Conservation (phyloP, 495 filamentous ascomycete species). For the Talaromyces stipitatus region DNA sequence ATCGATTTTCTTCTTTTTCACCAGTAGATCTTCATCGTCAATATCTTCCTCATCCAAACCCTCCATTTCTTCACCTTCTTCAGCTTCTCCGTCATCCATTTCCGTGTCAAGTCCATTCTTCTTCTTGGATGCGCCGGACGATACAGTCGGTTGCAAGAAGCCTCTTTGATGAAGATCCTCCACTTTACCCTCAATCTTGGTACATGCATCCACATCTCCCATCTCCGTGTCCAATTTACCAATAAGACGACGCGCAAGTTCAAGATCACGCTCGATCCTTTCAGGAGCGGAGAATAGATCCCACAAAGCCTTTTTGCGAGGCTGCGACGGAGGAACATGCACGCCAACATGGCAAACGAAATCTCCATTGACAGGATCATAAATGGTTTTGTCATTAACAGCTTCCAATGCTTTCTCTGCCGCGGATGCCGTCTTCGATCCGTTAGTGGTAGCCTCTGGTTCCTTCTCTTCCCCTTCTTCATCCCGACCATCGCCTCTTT, state of each 20-base stretch:
- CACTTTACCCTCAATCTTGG: slow-evolving; percentile 78
- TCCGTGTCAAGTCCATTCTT: slow-evolving; percentile 56
- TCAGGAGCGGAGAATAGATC: slow-evolving; percentile 90
- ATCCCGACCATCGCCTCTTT: slow-evolving; percentile 53
- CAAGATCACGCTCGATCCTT: slow-evolving; percentile 76
- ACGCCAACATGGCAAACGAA: slow-evolving; percentile 90
- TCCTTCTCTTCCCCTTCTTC: slow-evolving; percentile 56
- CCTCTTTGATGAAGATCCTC: slow-evolving; percentile 69
- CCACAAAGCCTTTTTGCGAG: slow-evolving; percentile 95
- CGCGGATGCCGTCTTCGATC: slow-evolving; percentile 26
- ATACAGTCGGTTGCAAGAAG: slow-evolving; percentile 60
- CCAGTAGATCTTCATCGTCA: slow-evolving; percentile 81
- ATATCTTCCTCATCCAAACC: slow-evolving; percentile 68
- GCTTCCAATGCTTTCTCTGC: slow-evolving; percentile 84
- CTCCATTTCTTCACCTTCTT: slow-evolving; percentile 66
- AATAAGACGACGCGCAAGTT: slow-evolving; percentile 67
- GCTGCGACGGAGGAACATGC: slow-evolving; percentile 76
- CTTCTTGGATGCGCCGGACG: slow-evolving; percentile 52
- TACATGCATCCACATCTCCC: slow-evolving; percentile 59
- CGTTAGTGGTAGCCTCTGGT: slow-evolving; percentile 24
- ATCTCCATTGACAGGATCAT: slow-evolving; percentile 84
- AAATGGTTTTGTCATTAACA: slow-evolving; percentile 92
- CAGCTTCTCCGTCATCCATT: slow-evolving; percentile 63
- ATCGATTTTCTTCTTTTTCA: slow-evolving; percentile 94
- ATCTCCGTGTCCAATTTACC: slow-evolving; percentile 76